A percentile compares a stretch with the other conserved stretches of the same genome.
These are phyloP conservation scores for Trichoderma atroviride DNA, from an alignment of 2,329 filamentous ascomycete genomes.

Conservation along the genomic window DNA sequence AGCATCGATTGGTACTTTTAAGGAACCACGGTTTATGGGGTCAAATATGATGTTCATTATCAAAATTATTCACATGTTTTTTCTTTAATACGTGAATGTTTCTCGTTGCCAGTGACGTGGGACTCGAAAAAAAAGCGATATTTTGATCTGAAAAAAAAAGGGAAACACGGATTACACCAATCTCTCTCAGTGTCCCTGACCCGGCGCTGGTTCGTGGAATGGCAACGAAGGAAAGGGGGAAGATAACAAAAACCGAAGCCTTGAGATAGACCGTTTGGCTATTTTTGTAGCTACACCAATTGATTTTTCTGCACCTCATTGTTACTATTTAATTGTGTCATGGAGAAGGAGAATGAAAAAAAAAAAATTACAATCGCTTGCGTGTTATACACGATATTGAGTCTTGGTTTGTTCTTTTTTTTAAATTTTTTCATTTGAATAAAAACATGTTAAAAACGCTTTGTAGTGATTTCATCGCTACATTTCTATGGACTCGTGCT, in stretches of 20 bases:
- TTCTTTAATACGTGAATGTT: conserved; percentile 27
- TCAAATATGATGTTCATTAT: conserved; percentile 47
- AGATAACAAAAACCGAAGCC: background rate
- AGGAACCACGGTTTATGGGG: conserved; percentile 46
- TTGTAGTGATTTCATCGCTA: conserved; percentile 42
- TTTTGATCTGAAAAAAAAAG: background rate
- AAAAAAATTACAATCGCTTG: background rate
- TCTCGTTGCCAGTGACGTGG: conserved; percentile 23
- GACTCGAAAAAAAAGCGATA: conserved; percentile 11
- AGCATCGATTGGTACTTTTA: conserved; percentile 51
- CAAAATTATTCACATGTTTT: conserved; percentile 33
- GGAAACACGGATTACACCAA: conserved; percentile 7
- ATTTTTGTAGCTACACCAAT: conserved; percentile 20
- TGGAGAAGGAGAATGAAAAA: background rate
- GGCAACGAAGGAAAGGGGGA: conserved; percentile 5
- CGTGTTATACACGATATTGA: background rate
- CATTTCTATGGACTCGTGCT: conserved; percentile 41
- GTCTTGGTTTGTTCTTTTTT: background rate
- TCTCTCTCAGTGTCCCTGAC: background rate
- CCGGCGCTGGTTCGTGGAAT: conserved; percentile 14
- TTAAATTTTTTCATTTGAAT: background rate
- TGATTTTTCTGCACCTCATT: conserved; percentile 12
- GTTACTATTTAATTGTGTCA: background rate
- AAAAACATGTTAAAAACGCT: conserved; percentile 24
- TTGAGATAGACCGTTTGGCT: conserved; percentile 16